A percentile compares a stretch with the other conserved stretches of the same genome.
phyloP scores from a whole-genome alignment of 1,284 basidiomycete genomes.

The Cutaneotrichosporon dermatis region DNA sequence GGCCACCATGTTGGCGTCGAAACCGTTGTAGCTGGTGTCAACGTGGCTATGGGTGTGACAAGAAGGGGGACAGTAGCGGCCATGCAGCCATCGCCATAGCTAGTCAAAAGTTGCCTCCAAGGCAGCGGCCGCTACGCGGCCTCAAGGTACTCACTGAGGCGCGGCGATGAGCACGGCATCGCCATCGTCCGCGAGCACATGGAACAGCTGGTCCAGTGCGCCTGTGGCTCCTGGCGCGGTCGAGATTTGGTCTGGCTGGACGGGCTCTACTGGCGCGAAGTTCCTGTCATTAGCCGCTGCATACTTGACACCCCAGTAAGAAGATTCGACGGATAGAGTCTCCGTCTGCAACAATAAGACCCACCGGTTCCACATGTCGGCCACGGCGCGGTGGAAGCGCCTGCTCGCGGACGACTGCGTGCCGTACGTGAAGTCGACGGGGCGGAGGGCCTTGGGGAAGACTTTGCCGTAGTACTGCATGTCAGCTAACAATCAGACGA shows the following conservation, averaged over 20 bases:
- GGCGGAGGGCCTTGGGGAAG: slow-evolving; percentile 9
- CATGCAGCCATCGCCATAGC: no score
- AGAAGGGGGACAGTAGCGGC: no score
- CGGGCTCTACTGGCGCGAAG: slow-evolving; percentile 22
- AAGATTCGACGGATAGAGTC: no score
- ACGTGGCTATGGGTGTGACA: not conserved
- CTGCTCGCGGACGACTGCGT: slow-evolving; percentile 9
- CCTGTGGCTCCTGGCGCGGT: slow-evolving; percentile 30
- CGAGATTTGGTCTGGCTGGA: slow-evolving; percentile 30
- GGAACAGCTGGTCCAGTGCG: slow-evolving; percentile 37
- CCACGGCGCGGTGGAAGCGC: slow-evolving; percentile 16
- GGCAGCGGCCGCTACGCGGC: no score
- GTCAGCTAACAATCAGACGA: no score
- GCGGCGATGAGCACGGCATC: slow-evolving; percentile 37
- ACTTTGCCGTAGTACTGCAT: slow-evolving; percentile 7
- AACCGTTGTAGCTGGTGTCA: slow-evolving; percentile 33
- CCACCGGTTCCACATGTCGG: slow-evolving; percentile 20
- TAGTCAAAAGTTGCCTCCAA: no score
- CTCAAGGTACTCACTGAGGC: slow-evolving; percentile 21
- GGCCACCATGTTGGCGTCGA: slow-evolving; percentile 25
- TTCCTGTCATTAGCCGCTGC: slow-evolving; percentile 15
- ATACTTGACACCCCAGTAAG: no score
- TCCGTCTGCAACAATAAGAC: no score
- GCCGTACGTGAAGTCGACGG: slow-evolving; percentile 16
- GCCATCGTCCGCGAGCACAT: slow-evolving; percentile 31